Percentiles rank a stretch among this genome's conserved stretches.
Evolutionary conservation across 441 rosid species (phyloP).

Genomic region (Croton laevigatus): DNA sequence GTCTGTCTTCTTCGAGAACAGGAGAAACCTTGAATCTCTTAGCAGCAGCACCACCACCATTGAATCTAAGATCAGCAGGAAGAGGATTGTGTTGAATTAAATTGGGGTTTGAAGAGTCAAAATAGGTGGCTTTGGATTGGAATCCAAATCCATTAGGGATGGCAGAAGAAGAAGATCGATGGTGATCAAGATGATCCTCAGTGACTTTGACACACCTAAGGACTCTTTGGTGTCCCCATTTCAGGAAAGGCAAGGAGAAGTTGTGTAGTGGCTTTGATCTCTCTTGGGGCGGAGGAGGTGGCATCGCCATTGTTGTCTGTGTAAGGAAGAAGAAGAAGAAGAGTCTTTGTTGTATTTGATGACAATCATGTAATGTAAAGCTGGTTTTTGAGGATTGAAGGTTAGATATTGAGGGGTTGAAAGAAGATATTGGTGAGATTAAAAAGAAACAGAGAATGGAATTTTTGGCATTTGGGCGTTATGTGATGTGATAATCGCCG

Average conservation of each 20-base stretch:
- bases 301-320: conserved; percentile 18
- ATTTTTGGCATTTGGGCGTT: neutral
- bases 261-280: conserved; percentile 58
- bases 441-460: neutral
- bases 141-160: conserved; percentile 13
- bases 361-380: neutral
- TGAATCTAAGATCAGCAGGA: conserved; percentile 9
- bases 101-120: neutral
- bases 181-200: conserved; percentile 1
- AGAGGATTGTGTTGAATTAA: conserved; percentile 1
- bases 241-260: conserved; percentile 54
- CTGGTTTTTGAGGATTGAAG: neutral
- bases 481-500: conserved; percentile 11
- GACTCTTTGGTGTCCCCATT: conserved; percentile 52
- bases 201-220: conserved; percentile 51
- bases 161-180: neutral
- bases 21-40: conserved; percentile 26
- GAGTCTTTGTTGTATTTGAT: neutral
- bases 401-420: neutral
- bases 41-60: neutral
- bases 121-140: conserved; percentile 23
- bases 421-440: neutral
- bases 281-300: conserved; percentile 25
- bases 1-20: conserved; percentile 22
- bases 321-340: conserved; percentile 19